phyloP scores from a whole-genome alignment of 2,329 filamentous ascomycete genomes.

The Rasamsonia emersonii region DNA sequence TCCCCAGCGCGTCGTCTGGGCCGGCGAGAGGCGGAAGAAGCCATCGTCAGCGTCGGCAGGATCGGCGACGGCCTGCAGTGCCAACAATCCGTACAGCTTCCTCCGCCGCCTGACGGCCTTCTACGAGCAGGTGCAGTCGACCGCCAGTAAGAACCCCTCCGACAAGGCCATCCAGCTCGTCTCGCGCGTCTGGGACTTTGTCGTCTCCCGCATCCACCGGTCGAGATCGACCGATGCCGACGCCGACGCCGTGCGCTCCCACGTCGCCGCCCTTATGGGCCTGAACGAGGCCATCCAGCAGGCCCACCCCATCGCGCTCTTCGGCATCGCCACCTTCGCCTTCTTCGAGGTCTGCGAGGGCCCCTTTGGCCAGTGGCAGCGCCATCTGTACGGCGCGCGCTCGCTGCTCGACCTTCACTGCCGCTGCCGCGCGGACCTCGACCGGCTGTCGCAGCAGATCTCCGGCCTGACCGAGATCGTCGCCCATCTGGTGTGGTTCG shows the following conservation, averaged over 20 bases:
- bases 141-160: constrained; percentile 12
- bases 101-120: constrained; percentile 17
- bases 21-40: constrained; percentile 10
- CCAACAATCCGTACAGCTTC: constrained; percentile 18
- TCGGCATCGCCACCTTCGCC: constrained; percentile 38
- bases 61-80: constrained; percentile 2
- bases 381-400: constrained; percentile 33
- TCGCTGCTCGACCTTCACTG: constrained; percentile 36
- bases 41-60: constrained; percentile 1
- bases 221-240: constrained; percentile 9
- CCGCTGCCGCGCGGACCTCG: constrained; percentile 23
- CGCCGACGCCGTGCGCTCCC: constrained; percentile 16
- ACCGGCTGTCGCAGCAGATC: constrained; percentile 23
- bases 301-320: constrained; percentile 34
- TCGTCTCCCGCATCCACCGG: constrained; percentile 14
- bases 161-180: constrained; percentile 16
- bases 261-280: constrained; percentile 28
- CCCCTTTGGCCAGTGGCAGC: constrained; percentile 31
- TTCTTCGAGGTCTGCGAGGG: constrained; percentile 38
- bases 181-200: constrained; percentile 17
- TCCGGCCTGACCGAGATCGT: constrained; percentile 32
- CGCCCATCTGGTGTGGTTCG: constrained; percentile 35
- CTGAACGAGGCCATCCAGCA: constrained; percentile 32
- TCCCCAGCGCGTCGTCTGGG: constrained; percentile 20
- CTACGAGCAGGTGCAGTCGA: constrained; percentile 16